Percentiles rank a stretch among this genome's conserved stretches.
Evolutionary conservation across 257 asterid genomes (phyloP).

Genomic region (Mitragyna speciosa): DNA sequence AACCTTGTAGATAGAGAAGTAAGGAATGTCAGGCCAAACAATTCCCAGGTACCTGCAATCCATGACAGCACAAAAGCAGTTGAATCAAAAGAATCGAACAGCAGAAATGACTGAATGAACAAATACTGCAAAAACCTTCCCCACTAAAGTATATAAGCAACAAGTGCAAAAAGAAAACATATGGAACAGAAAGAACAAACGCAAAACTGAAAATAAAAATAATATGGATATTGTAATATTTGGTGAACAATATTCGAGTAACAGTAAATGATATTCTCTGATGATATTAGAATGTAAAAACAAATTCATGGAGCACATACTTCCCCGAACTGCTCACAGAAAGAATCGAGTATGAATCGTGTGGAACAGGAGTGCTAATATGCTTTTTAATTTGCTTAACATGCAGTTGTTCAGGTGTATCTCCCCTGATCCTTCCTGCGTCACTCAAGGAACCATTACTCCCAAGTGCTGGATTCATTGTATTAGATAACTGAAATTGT

Average conservation of each 20-base stretch:
- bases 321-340: conserved; percentile 99
- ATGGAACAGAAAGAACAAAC: not conserved
- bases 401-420: conserved; percentile 74
- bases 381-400: conserved; percentile 95
- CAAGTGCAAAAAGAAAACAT: not conserved
- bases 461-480: conserved; percentile 83
- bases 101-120: not conserved
- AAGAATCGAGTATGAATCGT: conserved; percentile 89
- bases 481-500: conserved; percentile 86
- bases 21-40: conserved; percentile 99
- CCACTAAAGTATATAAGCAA: not conserved
- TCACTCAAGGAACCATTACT: conserved; percentile 90
- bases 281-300: conserved; percentile 5
- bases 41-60: conserved; percentile 80
- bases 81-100: conserved; percentile 4
- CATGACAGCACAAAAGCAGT: conserved; percentile 16
- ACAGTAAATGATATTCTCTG: not conserved
- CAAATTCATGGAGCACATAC: conserved; percentile 53
- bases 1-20: conserved; percentile 87
- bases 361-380: conserved; percentile 95
- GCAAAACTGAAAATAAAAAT: not conserved
- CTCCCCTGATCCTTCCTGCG: conserved; percentile 83
- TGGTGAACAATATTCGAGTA: not conserved
- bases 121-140: not conserved
- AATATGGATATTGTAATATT: not conserved